These are phyloP conservation scores for Cryptococcus floricola DNA, from an alignment of 1,284 basidiomycete species.

Conservation along the genomic window DNA sequence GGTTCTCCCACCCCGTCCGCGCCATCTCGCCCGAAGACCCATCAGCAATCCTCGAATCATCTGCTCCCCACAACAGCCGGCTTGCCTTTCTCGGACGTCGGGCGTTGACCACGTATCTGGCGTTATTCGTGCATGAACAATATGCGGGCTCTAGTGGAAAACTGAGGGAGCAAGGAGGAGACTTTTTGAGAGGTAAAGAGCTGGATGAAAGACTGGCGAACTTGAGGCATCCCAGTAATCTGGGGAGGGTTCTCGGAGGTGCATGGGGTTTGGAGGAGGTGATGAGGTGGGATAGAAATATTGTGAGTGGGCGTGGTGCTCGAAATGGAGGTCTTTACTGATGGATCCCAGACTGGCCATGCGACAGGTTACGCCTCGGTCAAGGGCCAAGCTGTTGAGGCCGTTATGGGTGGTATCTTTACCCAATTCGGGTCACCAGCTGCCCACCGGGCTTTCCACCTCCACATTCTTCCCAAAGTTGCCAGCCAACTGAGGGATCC, in stretches of 20 bases:
- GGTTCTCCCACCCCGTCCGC: constrained; percentile 36
- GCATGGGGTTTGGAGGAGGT: constrained; percentile 39
- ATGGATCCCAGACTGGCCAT: neutral
- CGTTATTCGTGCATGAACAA: constrained; percentile 44
- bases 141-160: constrained; percentile 4
- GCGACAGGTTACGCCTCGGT: constrained; percentile 20
- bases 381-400: constrained; percentile 41
- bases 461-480: constrained; percentile 38
- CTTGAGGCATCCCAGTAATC: constrained; percentile 35
- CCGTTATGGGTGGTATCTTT: constrained; percentile 44
- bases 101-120: constrained; percentile 39
- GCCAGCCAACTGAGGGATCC: constrained; percentile 38
- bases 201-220: constrained; percentile 35
- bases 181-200: constrained; percentile 24
- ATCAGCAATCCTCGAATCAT: neutral
- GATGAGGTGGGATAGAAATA: constrained; percentile 43
- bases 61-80: constrained; percentile 39
- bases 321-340: neutral
- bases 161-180: constrained; percentile 16
- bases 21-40: neutral
- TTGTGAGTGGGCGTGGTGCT: constrained; percentile 29
- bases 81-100: constrained; percentile 45
- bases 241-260: constrained; percentile 39
- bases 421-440: constrained; percentile 45
- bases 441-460: constrained; percentile 47